A percentile compares a stretch with the other conserved stretches of the same genome.
Conservation (phyloP, 441 rosid genomes). For the Adansonia gregorii region DNA sequence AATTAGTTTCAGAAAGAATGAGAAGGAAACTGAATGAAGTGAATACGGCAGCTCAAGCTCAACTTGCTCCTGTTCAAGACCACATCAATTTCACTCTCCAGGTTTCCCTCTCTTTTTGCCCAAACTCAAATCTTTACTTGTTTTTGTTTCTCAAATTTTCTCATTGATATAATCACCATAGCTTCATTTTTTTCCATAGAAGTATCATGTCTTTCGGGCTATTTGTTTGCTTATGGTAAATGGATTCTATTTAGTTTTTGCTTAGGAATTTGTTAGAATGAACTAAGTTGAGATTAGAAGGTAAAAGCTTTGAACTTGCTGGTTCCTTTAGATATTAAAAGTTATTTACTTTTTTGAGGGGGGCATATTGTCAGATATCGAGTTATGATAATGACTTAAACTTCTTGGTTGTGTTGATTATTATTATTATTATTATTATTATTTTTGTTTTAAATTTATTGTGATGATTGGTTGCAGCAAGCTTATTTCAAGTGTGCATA, state of each 20-base stretch:
- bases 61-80: slow-evolving; percentile 77
- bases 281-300: neutral
- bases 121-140: neutral
- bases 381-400: neutral
- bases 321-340: neutral
- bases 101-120: slow-evolving; percentile 37
- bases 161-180: neutral
- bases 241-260: slow-evolving; percentile 7
- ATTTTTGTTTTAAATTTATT: neutral
- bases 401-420: neutral
- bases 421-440: neutral
- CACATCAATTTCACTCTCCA: slow-evolving; percentile 92
- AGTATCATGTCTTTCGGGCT: neutral
- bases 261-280: slow-evolving; percentile 6
- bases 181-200: neutral
- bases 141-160: neutral
- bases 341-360: neutral
- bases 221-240: neutral
- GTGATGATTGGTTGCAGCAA: slow-evolving; percentile 51
- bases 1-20: slow-evolving; percentile 67
- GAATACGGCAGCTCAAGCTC: slow-evolving; percentile 64
- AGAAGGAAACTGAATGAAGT: slow-evolving; percentile 68
- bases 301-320: slow-evolving; percentile 11
- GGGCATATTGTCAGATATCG: neutral
- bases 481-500: slow-evolving; percentile 92